phyloP scores from a whole-genome alignment of 2,329 filamentous ascomycete species.

The Fusarium coicis region DNA sequence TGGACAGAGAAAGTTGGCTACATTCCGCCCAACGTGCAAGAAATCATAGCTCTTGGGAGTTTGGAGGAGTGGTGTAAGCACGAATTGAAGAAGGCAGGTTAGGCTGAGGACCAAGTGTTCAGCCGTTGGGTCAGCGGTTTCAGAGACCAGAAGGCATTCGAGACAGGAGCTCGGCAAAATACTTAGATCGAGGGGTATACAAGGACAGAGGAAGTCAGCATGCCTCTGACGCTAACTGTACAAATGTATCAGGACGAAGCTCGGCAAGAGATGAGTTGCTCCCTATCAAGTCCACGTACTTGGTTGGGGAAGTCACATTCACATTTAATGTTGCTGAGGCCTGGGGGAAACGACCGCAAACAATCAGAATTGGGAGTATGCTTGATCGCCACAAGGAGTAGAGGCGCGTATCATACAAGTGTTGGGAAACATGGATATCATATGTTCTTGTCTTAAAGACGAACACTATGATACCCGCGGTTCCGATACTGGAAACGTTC shows the following conservation, averaged over 20 bases:
- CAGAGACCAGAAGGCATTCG: background rate
- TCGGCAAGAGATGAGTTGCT: background rate
- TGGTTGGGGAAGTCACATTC: background rate
- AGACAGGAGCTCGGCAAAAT: background rate
- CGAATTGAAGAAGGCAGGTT: background rate
- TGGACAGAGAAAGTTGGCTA: background rate
- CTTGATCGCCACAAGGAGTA: background rate
- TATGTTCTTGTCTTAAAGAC: background rate
- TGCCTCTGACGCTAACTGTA: background rate
- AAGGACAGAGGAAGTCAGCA: background rate
- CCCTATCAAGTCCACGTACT: background rate
- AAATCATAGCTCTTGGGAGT: background rate
- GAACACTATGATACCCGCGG: constrained; percentile 63
- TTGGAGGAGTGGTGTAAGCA: background rate
- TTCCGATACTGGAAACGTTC: constrained; percentile 82
- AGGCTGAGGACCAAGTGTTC: background rate
- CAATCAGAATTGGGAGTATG: background rate
- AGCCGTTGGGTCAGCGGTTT: background rate
- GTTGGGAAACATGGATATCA: background rate
- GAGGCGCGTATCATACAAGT: background rate
- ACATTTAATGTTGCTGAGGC: background rate
- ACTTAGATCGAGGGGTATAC: background rate
- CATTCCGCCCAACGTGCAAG: background rate
- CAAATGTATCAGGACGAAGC: background rate
- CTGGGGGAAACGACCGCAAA: background rate